Evolutionary conservation across 495 filamentous ascomycete genomes (phyloP).

Genomic region (Aspergillus affinis): DNA sequence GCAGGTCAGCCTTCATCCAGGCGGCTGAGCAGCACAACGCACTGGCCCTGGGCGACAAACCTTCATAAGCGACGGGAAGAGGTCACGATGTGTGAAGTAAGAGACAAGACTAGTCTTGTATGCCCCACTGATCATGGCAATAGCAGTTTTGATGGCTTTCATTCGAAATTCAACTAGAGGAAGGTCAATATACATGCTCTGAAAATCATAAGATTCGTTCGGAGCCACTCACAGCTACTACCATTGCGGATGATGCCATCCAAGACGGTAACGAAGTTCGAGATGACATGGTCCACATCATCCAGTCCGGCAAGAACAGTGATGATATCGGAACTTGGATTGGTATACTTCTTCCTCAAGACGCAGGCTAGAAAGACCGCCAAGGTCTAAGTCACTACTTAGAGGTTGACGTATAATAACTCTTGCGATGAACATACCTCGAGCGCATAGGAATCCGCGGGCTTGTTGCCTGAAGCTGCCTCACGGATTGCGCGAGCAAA

Average conservation of each 20-base stretch:
- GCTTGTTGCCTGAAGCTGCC: slow-evolving; percentile 60
- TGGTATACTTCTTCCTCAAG: slow-evolving; percentile 88
- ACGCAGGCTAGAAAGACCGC: slow-evolving; percentile 80
- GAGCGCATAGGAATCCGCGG: slow-evolving; percentile 75
- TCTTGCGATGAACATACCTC: slow-evolving; percentile 62
- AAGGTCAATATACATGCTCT: slow-evolving; percentile 10
- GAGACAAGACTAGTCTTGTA: slow-evolving; percentile 92
- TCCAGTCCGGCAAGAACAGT: slow-evolving; percentile 83
- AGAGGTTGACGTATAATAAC: slow-evolving; percentile 29
- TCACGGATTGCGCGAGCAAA: slow-evolving; percentile 71
- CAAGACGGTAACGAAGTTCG: slow-evolving; percentile 80
- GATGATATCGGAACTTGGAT: slow-evolving; percentile 94
- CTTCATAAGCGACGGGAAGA: slow-evolving; percentile 95
- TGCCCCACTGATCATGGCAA: slow-evolving; percentile 85
- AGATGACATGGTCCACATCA: slow-evolving; percentile 79
- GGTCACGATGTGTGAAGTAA: slow-evolving; percentile 92
- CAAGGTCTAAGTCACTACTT: slow-evolving; percentile 66
- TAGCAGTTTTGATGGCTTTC: slow-evolving; percentile 77
- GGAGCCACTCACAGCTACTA: slow-evolving; percentile 55
- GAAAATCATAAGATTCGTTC: neutral
- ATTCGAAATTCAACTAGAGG: slow-evolving; percentile 61
- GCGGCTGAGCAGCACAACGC: neutral
- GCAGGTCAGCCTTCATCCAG: neutral
- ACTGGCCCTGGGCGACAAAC: slow-evolving; percentile 42
- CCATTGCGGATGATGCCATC: slow-evolving; percentile 82